Percentiles rank a stretch among this genome's conserved stretches.
Conservation (phyloP, 225 moss, liverwort and hornwort genomes). For the Pseudoscleropodium purum region DNA sequence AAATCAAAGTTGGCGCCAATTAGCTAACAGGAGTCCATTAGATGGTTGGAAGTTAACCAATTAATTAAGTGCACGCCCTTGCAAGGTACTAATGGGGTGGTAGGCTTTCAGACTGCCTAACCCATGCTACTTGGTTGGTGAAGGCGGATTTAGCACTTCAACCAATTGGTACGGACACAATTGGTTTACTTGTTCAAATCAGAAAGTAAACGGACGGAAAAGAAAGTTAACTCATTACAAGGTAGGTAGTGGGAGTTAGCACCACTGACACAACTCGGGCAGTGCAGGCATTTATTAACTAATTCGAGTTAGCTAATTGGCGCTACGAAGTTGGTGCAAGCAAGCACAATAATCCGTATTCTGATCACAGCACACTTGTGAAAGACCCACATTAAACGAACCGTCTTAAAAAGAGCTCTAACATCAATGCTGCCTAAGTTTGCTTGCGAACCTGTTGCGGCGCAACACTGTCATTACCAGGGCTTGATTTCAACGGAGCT, state of each 20-base stretch:
- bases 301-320: background rate
- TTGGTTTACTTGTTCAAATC: background rate
- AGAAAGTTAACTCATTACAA: background rate
- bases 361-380: background rate
- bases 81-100: background rate
- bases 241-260: background rate
- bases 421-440: constrained; percentile 15
- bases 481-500: constrained; percentile 14
- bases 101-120: background rate
- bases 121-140: background rate
- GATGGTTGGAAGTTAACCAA: background rate
- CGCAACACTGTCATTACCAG: constrained; percentile 17
- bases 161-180: background rate
- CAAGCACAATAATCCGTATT: background rate
- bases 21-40: background rate
- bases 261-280: background rate
- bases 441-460: constrained; percentile 30
- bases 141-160: background rate
- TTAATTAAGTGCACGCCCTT: background rate
- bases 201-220: background rate
- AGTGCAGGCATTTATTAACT: background rate
- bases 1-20: background rate
- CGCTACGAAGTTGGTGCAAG: background rate
- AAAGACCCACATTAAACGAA: background rate
- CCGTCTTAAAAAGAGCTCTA: background rate